Conservation (phyloP, 306 rosid species). For the Gastrolobium villosum region DNA sequence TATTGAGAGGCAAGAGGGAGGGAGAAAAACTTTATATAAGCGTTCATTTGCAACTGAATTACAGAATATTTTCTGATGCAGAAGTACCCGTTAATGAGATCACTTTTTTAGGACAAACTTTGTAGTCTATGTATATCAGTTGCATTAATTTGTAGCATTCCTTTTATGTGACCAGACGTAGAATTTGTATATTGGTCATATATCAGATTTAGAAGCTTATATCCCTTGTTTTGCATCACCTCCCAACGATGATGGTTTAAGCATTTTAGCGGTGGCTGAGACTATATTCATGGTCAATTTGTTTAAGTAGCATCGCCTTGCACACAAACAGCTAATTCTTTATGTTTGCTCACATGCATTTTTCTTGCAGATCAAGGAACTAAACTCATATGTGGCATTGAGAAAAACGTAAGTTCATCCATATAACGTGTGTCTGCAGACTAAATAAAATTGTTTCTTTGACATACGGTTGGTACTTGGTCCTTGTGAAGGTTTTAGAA, state of each 20-base stretch:
- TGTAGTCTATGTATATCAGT: background rate
- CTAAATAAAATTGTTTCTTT: conserved; percentile 10
- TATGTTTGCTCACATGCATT: conserved; percentile 32
- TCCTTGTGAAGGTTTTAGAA: background rate
- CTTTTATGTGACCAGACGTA: background rate
- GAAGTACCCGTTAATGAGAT: background rate
- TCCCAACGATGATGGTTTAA: background rate
- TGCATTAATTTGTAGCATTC: background rate
- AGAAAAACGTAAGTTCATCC: conserved; percentile 79
- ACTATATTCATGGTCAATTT: background rate
- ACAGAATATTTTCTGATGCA: background rate
- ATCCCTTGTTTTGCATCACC: conserved; percentile 2
- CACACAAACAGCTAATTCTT: conserved; percentile 6
- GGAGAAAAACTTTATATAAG: background rate
- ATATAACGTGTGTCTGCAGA: conserved; percentile 4
- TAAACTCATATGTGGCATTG: conserved; percentile 81
- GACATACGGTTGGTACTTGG: background rate
- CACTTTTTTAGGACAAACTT: background rate
- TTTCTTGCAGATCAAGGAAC: conserved; percentile 82
- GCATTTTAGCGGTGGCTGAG: background rate
- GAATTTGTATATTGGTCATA: background rate
- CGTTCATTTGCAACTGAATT: background rate
- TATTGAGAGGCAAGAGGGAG: background rate
- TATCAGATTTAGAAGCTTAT: background rate
- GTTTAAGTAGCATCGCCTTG: background rate